Evolutionary conservation across 129 eudicot species (phyloP).

Genomic region (Daucus carota): DNA sequence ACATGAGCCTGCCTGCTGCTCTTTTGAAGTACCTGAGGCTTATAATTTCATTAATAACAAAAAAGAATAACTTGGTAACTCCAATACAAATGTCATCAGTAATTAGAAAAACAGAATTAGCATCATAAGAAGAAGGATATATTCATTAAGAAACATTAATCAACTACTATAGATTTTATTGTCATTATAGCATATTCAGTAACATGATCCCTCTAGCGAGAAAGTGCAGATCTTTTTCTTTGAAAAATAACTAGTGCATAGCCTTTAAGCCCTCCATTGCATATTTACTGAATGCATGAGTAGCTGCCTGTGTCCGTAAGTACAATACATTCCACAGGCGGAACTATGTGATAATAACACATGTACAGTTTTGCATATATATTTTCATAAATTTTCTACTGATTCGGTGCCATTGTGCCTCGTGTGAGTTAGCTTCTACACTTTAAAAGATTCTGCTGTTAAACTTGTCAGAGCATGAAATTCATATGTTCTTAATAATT

Average conservation of each 20-base stretch:
- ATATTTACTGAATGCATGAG: too few species aligned
- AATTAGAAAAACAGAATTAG: not conserved
- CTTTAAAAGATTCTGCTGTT: not conserved
- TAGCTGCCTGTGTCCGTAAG: not conserved
- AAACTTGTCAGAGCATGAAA: not conserved
- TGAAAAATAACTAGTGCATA: not conserved
- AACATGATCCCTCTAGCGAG: not conserved
- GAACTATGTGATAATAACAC: too few species aligned
- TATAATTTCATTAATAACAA: not conserved
- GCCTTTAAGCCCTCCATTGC: not conserved
- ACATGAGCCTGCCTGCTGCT: slow-evolving; percentile 27
- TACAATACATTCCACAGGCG: not conserved
- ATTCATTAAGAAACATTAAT: not conserved
- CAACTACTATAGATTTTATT: not conserved
- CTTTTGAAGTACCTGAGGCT: slow-evolving; percentile 30
- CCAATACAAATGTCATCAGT: not conserved
- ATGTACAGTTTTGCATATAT: too few species aligned
- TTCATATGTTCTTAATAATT: not conserved
- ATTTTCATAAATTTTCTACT: not conserved
- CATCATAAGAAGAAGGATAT: not conserved
- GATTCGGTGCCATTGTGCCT: not conserved
- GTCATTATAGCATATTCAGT: not conserved
- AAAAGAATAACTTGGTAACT: not conserved
- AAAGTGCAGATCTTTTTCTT: not conserved
- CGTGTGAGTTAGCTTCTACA: not conserved